phyloP scores from a whole-genome alignment of 1,284 basidiomycete genomes.

The Hortiboletus rubellus region DNA sequence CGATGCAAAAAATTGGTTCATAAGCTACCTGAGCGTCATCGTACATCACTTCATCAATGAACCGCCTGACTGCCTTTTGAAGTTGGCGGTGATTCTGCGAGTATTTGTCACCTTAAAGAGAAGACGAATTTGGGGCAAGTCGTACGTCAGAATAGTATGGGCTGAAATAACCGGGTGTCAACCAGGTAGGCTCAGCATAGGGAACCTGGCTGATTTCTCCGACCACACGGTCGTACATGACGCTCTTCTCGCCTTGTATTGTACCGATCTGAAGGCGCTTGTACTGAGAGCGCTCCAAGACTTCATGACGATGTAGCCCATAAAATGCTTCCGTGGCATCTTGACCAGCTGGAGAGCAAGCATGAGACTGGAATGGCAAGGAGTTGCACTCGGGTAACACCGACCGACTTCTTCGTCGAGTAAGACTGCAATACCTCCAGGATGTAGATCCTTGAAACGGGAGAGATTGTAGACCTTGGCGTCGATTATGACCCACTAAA shows the following conservation, averaged over 20 bases:
- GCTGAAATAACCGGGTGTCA: constrained; percentile 59
- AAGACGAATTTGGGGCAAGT: neutral
- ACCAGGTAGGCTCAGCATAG: constrained; percentile 72
- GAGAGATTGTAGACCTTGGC: constrained; percentile 80
- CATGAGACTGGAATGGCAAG: neutral
- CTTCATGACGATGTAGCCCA: constrained; percentile 68
- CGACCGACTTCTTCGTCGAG: constrained; percentile 70
- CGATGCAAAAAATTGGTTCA: neutral
- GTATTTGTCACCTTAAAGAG: neutral
- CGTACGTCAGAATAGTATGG: constrained; percentile 69
- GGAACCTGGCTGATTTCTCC: constrained; percentile 62
- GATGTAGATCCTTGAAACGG: constrained; percentile 78
- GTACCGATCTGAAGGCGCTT: constrained; percentile 57
- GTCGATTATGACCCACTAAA: constrained; percentile 83
- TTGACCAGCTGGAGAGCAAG: constrained; percentile 49
- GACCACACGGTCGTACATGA: constrained; percentile 44
- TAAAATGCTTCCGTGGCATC: constrained; percentile 76
- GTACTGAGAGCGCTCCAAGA: constrained; percentile 65
- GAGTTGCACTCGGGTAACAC: constrained; percentile 26
- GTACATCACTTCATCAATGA: constrained; percentile 46
- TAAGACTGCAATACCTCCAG: constrained; percentile 77
- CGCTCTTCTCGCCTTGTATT: constrained; percentile 54
- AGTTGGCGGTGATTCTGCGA: constrained; percentile 45
- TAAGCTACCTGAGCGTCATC: constrained; percentile 46
- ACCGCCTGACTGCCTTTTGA: constrained; percentile 45